phyloP scores from a whole-genome alignment of 192 early-diverging fungal species.

The Gonapodya prolifera region DNA sequence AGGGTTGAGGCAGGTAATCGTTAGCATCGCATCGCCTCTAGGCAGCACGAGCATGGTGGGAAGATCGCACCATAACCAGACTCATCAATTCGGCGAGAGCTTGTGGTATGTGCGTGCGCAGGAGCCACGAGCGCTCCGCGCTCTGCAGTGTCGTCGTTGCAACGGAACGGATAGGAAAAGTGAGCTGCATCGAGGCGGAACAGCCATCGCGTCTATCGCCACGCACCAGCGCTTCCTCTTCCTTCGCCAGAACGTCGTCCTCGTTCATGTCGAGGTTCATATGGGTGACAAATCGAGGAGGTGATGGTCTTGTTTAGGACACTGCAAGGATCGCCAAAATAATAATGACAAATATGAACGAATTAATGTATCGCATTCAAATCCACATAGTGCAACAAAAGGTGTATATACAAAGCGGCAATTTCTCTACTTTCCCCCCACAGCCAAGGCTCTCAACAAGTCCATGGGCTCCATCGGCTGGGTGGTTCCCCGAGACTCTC shows the following conservation, averaged over 20 bases:
- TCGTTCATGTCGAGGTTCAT: conserved; percentile 1
- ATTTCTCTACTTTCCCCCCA: not conserved
- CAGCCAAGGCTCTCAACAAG: not conserved
- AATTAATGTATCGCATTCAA: not conserved
- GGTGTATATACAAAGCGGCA: too few species aligned
- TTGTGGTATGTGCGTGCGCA: not conserved
- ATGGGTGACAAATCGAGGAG: too few species aligned
- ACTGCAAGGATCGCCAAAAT: too few species aligned
- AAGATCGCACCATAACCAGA: not conserved
- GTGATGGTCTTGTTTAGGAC: too few species aligned
- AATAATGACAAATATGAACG: not conserved
- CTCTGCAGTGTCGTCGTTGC: too few species aligned
- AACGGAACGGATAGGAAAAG: too few species aligned
- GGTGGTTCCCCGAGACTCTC: not conserved
- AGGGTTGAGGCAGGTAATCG: too few species aligned
- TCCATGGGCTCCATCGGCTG: not conserved
- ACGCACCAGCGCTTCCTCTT: not conserved
- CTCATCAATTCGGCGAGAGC: not conserved
- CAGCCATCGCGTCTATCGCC: too few species aligned
- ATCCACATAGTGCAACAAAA: too few species aligned
- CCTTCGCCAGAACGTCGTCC: not conserved
- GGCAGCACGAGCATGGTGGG: too few species aligned
- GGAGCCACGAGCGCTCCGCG: not conserved
- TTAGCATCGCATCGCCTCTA: too few species aligned
- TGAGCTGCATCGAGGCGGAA: too few species aligned